These are phyloP conservation scores for Iberis amara DNA, from an alignment of 441 rosid species.

Conservation along the genomic window DNA sequence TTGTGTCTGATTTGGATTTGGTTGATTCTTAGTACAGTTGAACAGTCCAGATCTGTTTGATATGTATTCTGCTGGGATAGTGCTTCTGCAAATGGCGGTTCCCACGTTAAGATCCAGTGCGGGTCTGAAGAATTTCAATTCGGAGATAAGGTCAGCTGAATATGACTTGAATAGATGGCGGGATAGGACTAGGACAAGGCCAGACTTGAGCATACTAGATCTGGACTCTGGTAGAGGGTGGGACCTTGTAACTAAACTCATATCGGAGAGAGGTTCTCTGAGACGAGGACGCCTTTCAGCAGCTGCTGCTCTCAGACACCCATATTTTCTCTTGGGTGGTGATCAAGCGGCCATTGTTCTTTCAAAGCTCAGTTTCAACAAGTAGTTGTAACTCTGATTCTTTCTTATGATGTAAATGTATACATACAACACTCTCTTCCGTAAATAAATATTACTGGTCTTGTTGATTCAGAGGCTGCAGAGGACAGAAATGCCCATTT, in stretches of 20 bases:
- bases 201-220: constrained; percentile 74
- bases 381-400: constrained; percentile 24
- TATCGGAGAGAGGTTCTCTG: constrained; percentile 71
- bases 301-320: constrained; percentile 84
- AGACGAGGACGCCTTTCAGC: constrained; percentile 90
- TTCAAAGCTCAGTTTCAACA: constrained; percentile 65
- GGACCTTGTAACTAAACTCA: constrained; percentile 81
- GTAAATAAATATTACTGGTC: constrained; percentile 4
- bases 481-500: too few species aligned
- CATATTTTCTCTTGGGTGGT: constrained; percentile 86
- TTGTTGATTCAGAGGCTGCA: constrained; percentile 1
- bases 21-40: constrained; percentile 49
- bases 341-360: constrained; percentile 92
- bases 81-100: constrained; percentile 89
- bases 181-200: constrained; percentile 57
- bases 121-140: constrained; percentile 78
- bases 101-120: constrained; percentile 62
- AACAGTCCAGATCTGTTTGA: constrained; percentile 95
- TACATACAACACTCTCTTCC: constrained; percentile 10
- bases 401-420: constrained; percentile 25
- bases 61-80: constrained; percentile 82
- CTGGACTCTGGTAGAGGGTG: constrained; percentile 92
- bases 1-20: constrained; percentile 8
- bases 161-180: constrained; percentile 81
- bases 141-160: constrained; percentile 47